Conservation (phyloP, 2,329 filamentous ascomycete species). For the Verticillium nonalfalfae region DNA sequence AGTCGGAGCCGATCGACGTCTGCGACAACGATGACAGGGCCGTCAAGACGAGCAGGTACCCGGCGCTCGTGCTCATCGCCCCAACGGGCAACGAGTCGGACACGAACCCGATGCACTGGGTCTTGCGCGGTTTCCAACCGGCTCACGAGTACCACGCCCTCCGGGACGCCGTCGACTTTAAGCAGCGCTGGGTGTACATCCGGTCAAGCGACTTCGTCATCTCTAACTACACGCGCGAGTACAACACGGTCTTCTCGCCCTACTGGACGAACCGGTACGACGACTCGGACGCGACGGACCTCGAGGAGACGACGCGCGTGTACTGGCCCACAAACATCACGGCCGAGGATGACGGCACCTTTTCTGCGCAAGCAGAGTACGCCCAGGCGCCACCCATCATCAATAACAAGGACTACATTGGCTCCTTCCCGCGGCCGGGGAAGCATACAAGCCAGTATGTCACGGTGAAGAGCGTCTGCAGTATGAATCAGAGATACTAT, state of each 20-base stretch:
- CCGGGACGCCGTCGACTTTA: conserved; percentile 4
- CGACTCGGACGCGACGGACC: conserved; percentile 7
- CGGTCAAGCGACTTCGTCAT: conserved; percentile 12
- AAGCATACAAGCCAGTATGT: conserved; percentile 7
- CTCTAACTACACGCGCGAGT: neutral
- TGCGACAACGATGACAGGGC: conserved; percentile 9
- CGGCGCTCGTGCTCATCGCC: conserved; percentile 8
- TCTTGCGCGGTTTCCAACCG: conserved; percentile 8
- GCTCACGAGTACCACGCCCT: neutral
- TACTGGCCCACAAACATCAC: conserved; percentile 12
- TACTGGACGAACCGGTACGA: neutral
- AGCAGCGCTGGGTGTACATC: conserved; percentile 10
- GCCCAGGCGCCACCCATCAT: neutral
- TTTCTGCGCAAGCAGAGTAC: conserved; percentile 8
- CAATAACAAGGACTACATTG: neutral
- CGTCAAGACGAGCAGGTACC: conserved; percentile 8
- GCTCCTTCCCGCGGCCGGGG: neutral
- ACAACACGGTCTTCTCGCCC: neutral
- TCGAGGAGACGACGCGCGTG: conserved; percentile 5
- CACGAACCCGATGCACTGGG: conserved; percentile 12
- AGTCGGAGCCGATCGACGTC: neutral
- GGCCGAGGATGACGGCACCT: conserved; percentile 1
- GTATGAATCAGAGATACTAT: conserved; percentile 1
- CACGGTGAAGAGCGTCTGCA: conserved; percentile 11
- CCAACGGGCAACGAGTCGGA: conserved; percentile 11